Evolutionary conservation across 148 eudicot genomes (phyloP), one percentile per base, ranked within the genome.

Genomic region (Chenopodium quinoa): DNA sequence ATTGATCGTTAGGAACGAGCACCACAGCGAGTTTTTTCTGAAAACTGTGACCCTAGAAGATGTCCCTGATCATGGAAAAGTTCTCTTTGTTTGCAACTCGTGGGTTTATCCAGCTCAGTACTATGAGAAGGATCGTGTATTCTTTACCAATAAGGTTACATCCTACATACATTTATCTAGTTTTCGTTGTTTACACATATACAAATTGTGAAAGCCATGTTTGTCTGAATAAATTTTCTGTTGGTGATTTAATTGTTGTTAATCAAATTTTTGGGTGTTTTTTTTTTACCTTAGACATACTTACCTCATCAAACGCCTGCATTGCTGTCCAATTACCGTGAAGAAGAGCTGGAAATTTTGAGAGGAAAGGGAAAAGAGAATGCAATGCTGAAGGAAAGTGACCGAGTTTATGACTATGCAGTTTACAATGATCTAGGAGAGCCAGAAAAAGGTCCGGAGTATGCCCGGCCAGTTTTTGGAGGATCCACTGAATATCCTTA

Each of bases 381-480:
- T 16, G 94, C 87, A 72, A 82, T 85, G 81, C 91, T 89, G 1
- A 83, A 90, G 79, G 92, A 93, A 84, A 90, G 92, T 95, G 98
- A 94, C 62, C 88, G 98, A 20, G 91, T 94, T 10, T 94, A 94
- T 78, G 98, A 94, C 82, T 94, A 91, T 80, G 98, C 90, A 52
- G 37, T 25, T 50, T 94, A 94, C 60, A 91, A 94, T 74, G 98
- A 94, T 80, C 83, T 89, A 77, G 93, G 97, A 44, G 89, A 87
- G 22, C 94, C 97, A 0, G 94, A 91, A 31, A 90, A 84, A 56
- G 91, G 86, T 46, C 52, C 82, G 1, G 73, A 92, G 44, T 77
- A 86, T 80, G 83, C 52, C 6, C 90, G 97, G 19, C 91, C 94
- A 2, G 67, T 90, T 50, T 88, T 85, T 66, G 97, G 98, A 76